Percentiles rank a stretch among this genome's conserved stretches.
phyloP scores from a whole-genome alignment of 148 eudicot species.

The Rheum nobile region DNA sequence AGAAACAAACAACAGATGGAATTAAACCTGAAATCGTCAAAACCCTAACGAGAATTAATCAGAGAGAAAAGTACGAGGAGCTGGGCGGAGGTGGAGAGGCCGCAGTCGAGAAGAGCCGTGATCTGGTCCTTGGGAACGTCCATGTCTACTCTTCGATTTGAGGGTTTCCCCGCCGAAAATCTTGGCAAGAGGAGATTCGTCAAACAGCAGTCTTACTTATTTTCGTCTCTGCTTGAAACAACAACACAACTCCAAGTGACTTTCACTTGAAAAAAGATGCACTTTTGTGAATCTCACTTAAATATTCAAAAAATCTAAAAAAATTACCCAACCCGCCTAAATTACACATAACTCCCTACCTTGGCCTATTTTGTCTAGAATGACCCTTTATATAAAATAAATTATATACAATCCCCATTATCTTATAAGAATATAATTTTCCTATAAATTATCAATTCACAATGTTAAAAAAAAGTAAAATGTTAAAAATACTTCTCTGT shows the following conservation, averaged over 20 bases:
- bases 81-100: constrained; percentile 81
- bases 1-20: neutral
- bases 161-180: neutral
- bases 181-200: neutral
- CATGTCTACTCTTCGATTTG: constrained; percentile 21
- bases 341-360: neutral
- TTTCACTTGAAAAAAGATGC: neutral
- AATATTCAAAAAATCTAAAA: neutral
- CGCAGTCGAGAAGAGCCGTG: constrained; percentile 57
- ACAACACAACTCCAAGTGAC: neutral
- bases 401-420: too few relatives aligned
- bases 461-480: too few relatives aligned
- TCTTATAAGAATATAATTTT: too few relatives aligned
- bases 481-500: too few relatives aligned
- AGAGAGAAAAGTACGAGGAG: constrained; percentile 42
- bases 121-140: constrained; percentile 81
- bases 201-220: neutral
- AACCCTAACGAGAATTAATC: neutral
- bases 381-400: too few relatives aligned
- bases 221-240: neutral
- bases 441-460: too few relatives aligned
- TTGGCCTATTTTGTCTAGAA: neutral
- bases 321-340: neutral
- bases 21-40: neutral
- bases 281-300: neutral